These are phyloP conservation scores for Penicillium hordei DNA, from an alignment of 2,329 filamentous ascomycete genomes.

Conservation along the genomic window DNA sequence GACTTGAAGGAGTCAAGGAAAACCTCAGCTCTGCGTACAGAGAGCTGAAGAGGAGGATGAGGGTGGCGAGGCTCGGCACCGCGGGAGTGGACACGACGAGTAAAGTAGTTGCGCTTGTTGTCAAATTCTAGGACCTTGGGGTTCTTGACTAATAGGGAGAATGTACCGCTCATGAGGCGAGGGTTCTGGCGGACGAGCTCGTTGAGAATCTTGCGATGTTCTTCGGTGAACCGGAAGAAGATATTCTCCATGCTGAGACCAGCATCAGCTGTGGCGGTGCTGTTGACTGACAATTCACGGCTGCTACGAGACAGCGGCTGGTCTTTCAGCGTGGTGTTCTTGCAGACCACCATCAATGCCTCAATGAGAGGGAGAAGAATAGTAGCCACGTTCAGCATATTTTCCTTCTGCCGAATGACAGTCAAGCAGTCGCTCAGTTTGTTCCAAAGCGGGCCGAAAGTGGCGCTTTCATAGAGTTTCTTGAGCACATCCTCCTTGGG, in stretches of 20 bases:
- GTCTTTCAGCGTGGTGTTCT: conserved; percentile 85
- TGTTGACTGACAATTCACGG: conserved; percentile 72
- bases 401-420: conserved; percentile 86
- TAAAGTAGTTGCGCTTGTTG: conserved; percentile 99
- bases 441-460: conserved; percentile 87
- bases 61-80: conserved; percentile 68
- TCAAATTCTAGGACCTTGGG: conserved; percentile 98
- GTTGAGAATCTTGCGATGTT: conserved; percentile 95
- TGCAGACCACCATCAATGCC: conserved; percentile 98
- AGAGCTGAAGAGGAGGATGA: conserved; percentile 77
- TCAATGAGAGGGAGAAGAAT: conserved; percentile 94
- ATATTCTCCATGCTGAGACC: conserved; percentile 72
- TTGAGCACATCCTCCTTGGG: conserved; percentile 83
- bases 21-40: conserved; percentile 88
- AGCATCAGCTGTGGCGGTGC: conserved; percentile 69
- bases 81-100: conserved; percentile 80
- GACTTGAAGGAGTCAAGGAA: conserved; percentile 98
- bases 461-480: conserved; percentile 84
- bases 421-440: conserved; percentile 86
- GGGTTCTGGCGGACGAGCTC: conserved; percentile 96
- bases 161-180: conserved; percentile 97
- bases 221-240: conserved; percentile 97
- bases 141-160: conserved; percentile 94
- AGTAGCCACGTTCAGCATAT: conserved; percentile 95
- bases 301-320: conserved; percentile 51